Base-by-base conservation (phyloP, 2,329 filamentous ascomycete genomes). In the Aspergillus unguis region DNA sequence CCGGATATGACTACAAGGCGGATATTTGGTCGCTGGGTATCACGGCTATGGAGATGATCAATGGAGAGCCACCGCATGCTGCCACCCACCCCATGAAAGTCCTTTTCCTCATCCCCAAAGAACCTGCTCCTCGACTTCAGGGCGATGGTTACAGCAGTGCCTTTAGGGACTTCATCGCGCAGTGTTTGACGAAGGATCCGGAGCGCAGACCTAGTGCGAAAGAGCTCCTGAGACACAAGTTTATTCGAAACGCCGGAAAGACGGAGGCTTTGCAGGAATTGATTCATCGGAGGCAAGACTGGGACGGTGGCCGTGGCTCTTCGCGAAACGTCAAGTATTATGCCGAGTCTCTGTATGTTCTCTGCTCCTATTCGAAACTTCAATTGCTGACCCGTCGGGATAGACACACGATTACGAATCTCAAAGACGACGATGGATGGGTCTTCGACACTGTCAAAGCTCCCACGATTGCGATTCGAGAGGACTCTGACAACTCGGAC, bases 1-100 rank as follows among this genome's bases (percentile, higher is more conserved):
- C 89, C 58, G 83, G 83, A 38, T 86, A 86, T 61, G 90, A 92
- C 70, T 94, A 90, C 76, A 94, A 94, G 72, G 91, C 91, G 5
- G 91, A 96, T 66, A 91, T 96, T 53, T 96, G 91, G 91, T 95
- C 90, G 0, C 74, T 96, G 41, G 91, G 91, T 6, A 95, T 96
- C 63, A 95, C 90, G 0, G 91, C 91, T 9, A 90, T 95, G 72
- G 91, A 96, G 70, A 81, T 96, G 77, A 87, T 90, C 32, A 84
- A 90, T 48, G 91, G 91, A 58, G 91, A 95, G 65, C 91, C 91
- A n/a, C 91, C 91, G 0, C 81, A 95, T 68, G 88, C 88, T 47
- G 85, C 86, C 57, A 87, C 90, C 1, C 90, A 95, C 67, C 91
- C 91, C 3, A 95, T 95, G 90, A 95, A 95, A 71, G 91, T 95